Base-by-base conservation (phyloP, 176 grass and related monocot genomes). In the Dendrocalamus sinicus region DNA sequence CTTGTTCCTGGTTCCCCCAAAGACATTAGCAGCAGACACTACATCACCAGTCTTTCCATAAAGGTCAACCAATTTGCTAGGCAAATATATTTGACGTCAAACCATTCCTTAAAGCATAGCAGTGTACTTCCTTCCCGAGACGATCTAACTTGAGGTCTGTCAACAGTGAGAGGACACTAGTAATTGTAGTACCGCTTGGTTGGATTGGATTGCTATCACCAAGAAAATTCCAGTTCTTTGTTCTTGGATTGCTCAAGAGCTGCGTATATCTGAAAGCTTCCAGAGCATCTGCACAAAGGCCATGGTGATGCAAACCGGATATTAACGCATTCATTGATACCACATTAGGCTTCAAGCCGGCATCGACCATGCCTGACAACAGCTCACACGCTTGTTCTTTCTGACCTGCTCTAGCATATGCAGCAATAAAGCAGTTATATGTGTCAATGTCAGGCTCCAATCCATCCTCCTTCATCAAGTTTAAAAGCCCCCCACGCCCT, bases 91-190 rank as follows among this genome's bases (percentile, higher is more conserved):
- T 91, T 65, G 84, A 94, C 23, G 63, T 83, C 82, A 91, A 72
- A 88, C 76, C 72, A 89, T 83, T 91, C 79, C 86, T 81, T 67
- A 94, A 55, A 85, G 85, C 67, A 76, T 88, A 88, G 65, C 87
- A 89, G 79, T 94, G 92, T 61, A 94, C 81, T 89, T 94, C 84
- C 84, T 91, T 94, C 63, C 89, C 84, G 0, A 89, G 78, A 71
- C 70, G 67, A 67, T 85, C 87, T 82, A 83, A 84, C 70, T 89
- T 91, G 45, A 91, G 92, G 43, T 89, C 87, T 51, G 89, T 73
- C 54, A 91, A 83, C 15, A 87, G 70, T 22, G 88, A 94, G 22
- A 94, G 92, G 45, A 89, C 76, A 66, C 67, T 64, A 88, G 77
- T 89, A 87, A 94, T 80, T 47, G 92, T 91, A 51, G 85, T 86